Evolutionary conservation across 306 rosid species (phyloP), one percentile per base, ranked within the genome.

Genomic region (Ormosia semicastrata): DNA sequence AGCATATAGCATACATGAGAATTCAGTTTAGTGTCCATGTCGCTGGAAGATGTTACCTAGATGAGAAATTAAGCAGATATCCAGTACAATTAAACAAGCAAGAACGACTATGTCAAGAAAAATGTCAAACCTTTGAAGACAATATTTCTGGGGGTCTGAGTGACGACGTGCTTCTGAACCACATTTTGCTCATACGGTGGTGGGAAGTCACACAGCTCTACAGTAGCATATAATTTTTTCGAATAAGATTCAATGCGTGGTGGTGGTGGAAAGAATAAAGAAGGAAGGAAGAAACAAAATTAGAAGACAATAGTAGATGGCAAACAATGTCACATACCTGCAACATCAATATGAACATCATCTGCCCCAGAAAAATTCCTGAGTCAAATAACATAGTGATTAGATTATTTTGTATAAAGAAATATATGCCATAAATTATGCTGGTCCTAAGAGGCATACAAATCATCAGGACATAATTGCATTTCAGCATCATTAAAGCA

Each of bases 401-500:
- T 49, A 91, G 82, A 73, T 82, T 73, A 77, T 11, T 41, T 37
- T 60, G 52, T 49, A 65, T 71, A 9, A 43, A 11, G 10, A 69
- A 50, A 57, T 32, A 60, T 53, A 70, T 83, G 66, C 2, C 34
- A 71, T 12, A 75, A 32, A 43, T 18, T 47, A 18, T 30, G 73
- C 72, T 71, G 78, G 77, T 71, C 56, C 33, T 71, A 14, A 88
- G 80, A 85, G 76, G 74, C 95, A 80, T 95, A 95, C 98, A 89
- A 18, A 49, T 90, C 86, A 66, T 88, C 90, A 59, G 91, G 86
- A 82, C 86, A 86, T 62, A 90, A 80, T 75, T 85, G 84, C 93
- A 91, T 91, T 29, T 87, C 89, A 32, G 89, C 56, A 73, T 93
- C 97, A 68, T 82, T 91, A 1, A 95, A 86, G 90, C 92, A 93